Evolutionary conservation across 768 basidiomycete species (phyloP).

Genomic region (Clathrus columnatus): DNA sequence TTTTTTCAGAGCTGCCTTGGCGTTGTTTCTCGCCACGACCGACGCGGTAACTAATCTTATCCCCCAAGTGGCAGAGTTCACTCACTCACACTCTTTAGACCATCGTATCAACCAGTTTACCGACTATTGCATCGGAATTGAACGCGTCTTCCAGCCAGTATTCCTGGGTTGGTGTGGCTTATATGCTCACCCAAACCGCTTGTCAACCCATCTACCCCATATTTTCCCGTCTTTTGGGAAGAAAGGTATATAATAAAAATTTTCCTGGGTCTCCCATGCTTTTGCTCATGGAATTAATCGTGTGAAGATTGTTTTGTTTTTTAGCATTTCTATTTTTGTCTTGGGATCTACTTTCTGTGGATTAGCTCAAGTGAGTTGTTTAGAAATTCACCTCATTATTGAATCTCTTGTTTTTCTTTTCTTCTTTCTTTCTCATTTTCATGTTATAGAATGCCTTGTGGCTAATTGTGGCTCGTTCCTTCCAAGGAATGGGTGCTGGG

Average conservation of each 20-base stretch:
- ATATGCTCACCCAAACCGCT: slow-evolving; percentile 80
- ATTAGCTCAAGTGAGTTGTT: slow-evolving; percentile 47
- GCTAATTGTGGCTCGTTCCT: slow-evolving; percentile 56
- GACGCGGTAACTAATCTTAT: slow-evolving; percentile 50
- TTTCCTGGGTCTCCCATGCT: slow-evolving; percentile 1
- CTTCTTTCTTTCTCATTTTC: slow-evolving; percentile 12
- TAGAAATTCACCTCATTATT: slow-evolving; percentile 10
- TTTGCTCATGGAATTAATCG: not conserved
- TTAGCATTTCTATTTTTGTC: slow-evolving; percentile 66
- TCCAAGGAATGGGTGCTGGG: slow-evolving; percentile 77
- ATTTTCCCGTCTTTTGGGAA: slow-evolving; percentile 69
- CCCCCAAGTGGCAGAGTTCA: slow-evolving; percentile 10
- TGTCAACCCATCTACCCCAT: slow-evolving; percentile 78
- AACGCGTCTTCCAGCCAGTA: slow-evolving; percentile 62
- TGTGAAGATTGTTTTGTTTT: slow-evolving; percentile 54
- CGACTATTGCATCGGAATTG: slow-evolving; percentile 68
- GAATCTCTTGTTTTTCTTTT: slow-evolving; percentile 18
- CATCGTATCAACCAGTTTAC: slow-evolving; percentile 77
- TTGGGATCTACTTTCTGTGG: slow-evolving; percentile 77
- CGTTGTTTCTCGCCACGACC: slow-evolving; percentile 79
- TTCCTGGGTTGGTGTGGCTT: slow-evolving; percentile 79
- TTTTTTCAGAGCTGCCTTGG: slow-evolving; percentile 55
- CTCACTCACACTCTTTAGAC: slow-evolving; percentile 27
- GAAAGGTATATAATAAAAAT: slow-evolving; percentile 45
- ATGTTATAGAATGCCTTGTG: slow-evolving; percentile 34